Conservation (phyloP, 768 basidiomycete genomes). For the Sistotremastrum suecicum region DNA sequence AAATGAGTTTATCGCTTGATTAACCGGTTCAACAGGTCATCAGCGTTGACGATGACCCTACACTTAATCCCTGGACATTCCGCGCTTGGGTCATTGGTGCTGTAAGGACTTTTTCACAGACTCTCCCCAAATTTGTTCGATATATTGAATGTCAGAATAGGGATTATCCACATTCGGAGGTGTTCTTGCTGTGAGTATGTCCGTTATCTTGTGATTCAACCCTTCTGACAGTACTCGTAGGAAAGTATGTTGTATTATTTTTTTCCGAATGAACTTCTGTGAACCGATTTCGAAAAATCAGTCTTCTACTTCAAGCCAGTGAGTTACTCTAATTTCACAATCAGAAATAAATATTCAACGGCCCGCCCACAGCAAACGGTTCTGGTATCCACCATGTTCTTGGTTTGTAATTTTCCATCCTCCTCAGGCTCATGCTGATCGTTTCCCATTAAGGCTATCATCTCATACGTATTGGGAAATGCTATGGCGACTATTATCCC, state of each 20-base stretch:
- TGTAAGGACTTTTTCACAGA: no score
- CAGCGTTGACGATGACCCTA: conserved; percentile 29
- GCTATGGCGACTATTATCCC: conserved; percentile 33
- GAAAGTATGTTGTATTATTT: conserved; percentile 13
- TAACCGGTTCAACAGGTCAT: conserved; percentile 20
- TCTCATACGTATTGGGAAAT: conserved; percentile 36
- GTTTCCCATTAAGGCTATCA: conserved; percentile 18
- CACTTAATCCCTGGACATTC: conserved; percentile 36
- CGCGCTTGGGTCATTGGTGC: conserved; percentile 40
- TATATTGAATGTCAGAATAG: no score
- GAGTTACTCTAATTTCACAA: conserved; percentile 1
- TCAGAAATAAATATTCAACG: not conserved
- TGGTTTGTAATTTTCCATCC: conserved; percentile 8
- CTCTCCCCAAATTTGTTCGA: no score
- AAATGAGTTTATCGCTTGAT: no score
- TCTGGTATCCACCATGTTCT: conserved; percentile 36
- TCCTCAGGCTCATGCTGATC: not conserved
- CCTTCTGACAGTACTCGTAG: conserved; percentile 7
- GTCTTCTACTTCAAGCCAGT: conserved; percentile 52
- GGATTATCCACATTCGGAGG: conserved; percentile 43
- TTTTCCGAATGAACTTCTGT: conserved; percentile 20
- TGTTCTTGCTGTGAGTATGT: conserved; percentile 16
- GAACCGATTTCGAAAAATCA: conserved; percentile 34
- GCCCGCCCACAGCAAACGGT: conserved; percentile 30
- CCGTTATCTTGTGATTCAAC: not conserved